A percentile compares a stretch with the other conserved stretches of the same genome.
Conservation (phyloP, 352 stramenopile species). For the Aphanomyces invadans region DNA sequence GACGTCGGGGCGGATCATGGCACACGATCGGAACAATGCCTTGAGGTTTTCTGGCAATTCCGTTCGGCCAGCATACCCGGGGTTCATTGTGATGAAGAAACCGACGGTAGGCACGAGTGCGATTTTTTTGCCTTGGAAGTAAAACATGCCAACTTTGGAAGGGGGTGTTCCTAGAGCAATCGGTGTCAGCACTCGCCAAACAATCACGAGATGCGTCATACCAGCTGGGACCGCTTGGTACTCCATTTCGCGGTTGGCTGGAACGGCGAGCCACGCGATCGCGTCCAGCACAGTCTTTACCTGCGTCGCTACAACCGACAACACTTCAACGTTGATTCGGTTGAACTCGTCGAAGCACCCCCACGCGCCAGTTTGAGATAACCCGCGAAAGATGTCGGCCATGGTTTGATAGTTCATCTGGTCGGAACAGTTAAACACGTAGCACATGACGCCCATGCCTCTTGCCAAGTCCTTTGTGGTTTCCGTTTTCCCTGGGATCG, state of each 20-base stretch:
- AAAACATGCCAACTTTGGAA: constrained; percentile 51
- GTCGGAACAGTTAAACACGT: constrained; percentile 85
- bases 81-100: constrained; percentile 94
- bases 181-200: too few relatives aligned
- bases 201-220: not conserved
- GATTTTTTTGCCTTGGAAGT: constrained; percentile 89
- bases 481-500: constrained; percentile 57
- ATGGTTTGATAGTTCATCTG: constrained; percentile 95
- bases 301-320: constrained; percentile 93
- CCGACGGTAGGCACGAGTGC: constrained; percentile 72
- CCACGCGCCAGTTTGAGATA: constrained; percentile 92
- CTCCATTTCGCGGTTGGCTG: constrained; percentile 29
- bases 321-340: constrained; percentile 93
- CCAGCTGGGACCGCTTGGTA: constrained; percentile 20
- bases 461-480: constrained; percentile 76
- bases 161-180: constrained; percentile 30
- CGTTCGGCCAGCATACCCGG: constrained; percentile 85
- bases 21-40: constrained; percentile 86
- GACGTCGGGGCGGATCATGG: constrained; percentile 89
- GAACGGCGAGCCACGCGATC: constrained; percentile 29
- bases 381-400: constrained; percentile 92
- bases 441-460: constrained; percentile 69
- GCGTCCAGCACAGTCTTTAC: constrained; percentile 97
- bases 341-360: constrained; percentile 97
- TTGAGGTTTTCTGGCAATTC: constrained; percentile 92